These are phyloP conservation scores for Heliocybe sulcata DNA, from an alignment of 1,284 basidiomycete genomes.

Conservation along the genomic window DNA sequence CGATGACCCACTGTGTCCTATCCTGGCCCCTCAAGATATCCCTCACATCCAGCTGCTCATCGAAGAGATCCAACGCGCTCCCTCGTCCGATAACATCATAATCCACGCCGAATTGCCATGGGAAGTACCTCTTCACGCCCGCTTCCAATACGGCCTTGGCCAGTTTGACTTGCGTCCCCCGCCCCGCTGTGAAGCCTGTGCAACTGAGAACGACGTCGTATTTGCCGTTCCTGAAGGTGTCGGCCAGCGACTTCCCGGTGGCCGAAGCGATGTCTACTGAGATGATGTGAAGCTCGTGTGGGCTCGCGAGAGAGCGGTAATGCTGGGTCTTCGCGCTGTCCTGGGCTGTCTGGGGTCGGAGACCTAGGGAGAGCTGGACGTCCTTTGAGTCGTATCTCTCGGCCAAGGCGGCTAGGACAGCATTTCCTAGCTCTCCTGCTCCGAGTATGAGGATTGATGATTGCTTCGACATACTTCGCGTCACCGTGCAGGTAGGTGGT, in stretches of 20 bases:
- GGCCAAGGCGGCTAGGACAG: slow-evolving; percentile 11
- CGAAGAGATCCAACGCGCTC: slow-evolving; percentile 23
- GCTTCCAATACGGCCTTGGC: slow-evolving; percentile 19
- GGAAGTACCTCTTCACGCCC: slow-evolving; percentile 17
- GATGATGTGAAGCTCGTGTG: neutral
- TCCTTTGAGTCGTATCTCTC: neutral
- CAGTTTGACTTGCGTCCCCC: slow-evolving; percentile 20
- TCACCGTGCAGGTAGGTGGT: neutral
- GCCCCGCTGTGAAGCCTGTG: slow-evolving; percentile 20
- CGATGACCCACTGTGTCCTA: slow-evolving; percentile 20
- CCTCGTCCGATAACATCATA: slow-evolving; percentile 25
- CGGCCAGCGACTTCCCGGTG: neutral
- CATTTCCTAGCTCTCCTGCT: slow-evolving; percentile 22
- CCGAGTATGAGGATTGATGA: slow-evolving; percentile 19
- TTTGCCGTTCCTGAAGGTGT: slow-evolving; percentile 11
- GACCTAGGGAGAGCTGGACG: neutral
- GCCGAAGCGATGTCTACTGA: neutral
- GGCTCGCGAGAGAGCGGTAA: neutral
- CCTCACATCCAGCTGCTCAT: slow-evolving; percentile 27
- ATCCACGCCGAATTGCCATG: slow-evolving; percentile 31
- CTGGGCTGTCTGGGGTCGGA: neutral
- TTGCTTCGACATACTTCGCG: neutral
- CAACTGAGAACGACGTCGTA: slow-evolving; percentile 17
- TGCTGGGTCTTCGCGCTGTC: neutral
- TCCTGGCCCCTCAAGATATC: slow-evolving; percentile 19